Percentiles rank a stretch among this genome's conserved stretches.
Conservation (phyloP, 1,284 basidiomycete genomes). For the Afroboletus lepidellus region DNA sequence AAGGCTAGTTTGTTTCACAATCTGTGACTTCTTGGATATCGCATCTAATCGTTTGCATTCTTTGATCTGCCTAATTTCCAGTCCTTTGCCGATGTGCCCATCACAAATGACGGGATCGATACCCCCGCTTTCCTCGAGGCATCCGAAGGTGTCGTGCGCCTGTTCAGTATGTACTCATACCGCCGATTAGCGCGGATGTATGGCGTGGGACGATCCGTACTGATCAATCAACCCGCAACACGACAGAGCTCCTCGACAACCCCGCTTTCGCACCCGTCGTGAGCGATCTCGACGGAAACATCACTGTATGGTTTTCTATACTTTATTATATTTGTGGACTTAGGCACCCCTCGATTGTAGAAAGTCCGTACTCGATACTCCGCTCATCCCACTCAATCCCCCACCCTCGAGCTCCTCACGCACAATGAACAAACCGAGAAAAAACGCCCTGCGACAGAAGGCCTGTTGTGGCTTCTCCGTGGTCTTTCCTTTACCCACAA, state of each 20-base stretch:
- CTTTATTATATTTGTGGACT: neutral
- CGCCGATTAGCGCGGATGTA: neutral
- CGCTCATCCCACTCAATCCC: constrained; percentile 60
- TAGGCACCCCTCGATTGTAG: constrained; percentile 39
- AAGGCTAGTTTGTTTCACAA: constrained; percentile 50
- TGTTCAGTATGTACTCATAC: constrained; percentile 72
- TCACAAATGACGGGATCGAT: constrained; percentile 86
- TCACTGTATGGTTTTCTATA: constrained; percentile 52
- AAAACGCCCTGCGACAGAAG: constrained; percentile 86
- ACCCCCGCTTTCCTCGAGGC: constrained; percentile 90
- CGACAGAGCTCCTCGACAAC: constrained; percentile 83
- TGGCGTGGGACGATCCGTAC: neutral
- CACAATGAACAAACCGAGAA: constrained; percentile 86
- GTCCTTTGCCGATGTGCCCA: constrained; percentile 90
- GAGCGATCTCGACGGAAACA: constrained; percentile 90
- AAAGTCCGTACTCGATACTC: constrained; percentile 87
- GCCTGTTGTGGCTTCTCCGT: constrained; percentile 88
- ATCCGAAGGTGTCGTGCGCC: constrained; percentile 81
- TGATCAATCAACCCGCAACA: neutral
- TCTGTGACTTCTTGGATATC: rapidly evolving
- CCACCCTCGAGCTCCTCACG: constrained; percentile 84
- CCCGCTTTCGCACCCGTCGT: constrained; percentile 86
- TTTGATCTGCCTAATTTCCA: constrained; percentile 31
- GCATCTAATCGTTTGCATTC: neutral
- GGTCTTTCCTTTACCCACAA: constrained; percentile 91